Base-by-base conservation (phyloP, 2,329 filamentous ascomycete genomes). In the Alternaria sp. region DNA sequence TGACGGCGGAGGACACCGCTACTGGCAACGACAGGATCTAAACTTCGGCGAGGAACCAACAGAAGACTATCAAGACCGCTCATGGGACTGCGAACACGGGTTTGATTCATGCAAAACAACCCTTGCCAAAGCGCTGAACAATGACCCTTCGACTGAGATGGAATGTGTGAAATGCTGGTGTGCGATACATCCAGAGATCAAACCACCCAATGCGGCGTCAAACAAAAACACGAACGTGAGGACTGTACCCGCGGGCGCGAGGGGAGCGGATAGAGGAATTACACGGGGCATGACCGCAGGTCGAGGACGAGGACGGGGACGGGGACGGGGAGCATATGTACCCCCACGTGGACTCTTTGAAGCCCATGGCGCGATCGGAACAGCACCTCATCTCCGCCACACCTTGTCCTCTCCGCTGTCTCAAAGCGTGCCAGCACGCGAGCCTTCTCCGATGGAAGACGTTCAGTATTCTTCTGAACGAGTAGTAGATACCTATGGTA, bases 41-140 rank as follows among this genome's bases (percentile, higher is more conserved):
- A 57, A 79, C 59, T 81, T 81, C 47, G 79, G 79, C 30, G 67
- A 71, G 0, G 78, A 81, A 55, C 78, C 78, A 5, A 66, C 62
- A 1, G 71, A 78, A 26, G 63, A 72, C 20, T 38, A 55, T 11
- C 54, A 62, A 38, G 68, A 75, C 26, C 57, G 49, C 1, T 22
- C 54, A 1, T 77, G 74, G 74, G 39, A 65, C 22, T 78, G 75
- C 51, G 1, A 41, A 1, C 75, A 78, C 46, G 4, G 18, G 4
- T 76, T 76, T 58, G 12, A 30, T 1, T 61, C 67, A 4, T 65
- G 61, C 36, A 65, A 56, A 22, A 59, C 72, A 14, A 51, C 51
- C 7, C 54, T 74, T 7, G 32, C 53, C 1, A 57, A 68, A 6
- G 63, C 67, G 6, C 61, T 74, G 0, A 26, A 28, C 11, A 42